Evolutionary conservation across 768 basidiomycete species (phyloP).

Genomic region (Mycena latifolia): DNA sequence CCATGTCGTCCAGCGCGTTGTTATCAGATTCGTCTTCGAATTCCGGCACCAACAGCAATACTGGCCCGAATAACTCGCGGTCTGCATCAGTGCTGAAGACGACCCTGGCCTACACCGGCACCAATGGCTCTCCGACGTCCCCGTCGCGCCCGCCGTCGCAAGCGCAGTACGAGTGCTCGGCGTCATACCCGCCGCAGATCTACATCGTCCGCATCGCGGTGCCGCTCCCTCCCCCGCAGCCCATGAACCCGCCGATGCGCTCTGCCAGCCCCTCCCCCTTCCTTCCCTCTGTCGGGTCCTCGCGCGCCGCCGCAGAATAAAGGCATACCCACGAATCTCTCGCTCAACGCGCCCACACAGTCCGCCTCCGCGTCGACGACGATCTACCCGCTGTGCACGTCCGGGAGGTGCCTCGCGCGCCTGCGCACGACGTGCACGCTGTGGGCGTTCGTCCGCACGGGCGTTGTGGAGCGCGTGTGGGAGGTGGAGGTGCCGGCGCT

Average conservation of each 20-base stretch:
- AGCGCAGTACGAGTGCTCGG: constrained; percentile 13
- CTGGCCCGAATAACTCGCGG: too few relatives aligned
- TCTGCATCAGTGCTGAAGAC: constrained; percentile 74
- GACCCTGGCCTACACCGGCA: constrained; percentile 44
- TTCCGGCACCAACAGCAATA: constrained; percentile 50
- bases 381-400: constrained; percentile 84
- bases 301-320: constrained; percentile 37
- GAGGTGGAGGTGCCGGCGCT: constrained; percentile 75
- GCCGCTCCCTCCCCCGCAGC: constrained; percentile 46
- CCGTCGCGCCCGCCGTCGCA: constrained; percentile 40
- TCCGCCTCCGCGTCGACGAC: constrained; percentile 48
- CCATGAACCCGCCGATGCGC: constrained; percentile 34
- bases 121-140: constrained; percentile 46
- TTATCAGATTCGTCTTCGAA: constrained; percentile 64
- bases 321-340: constrained; percentile 48
- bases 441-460: constrained; percentile 89
- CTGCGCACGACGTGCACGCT: constrained; percentile 56
- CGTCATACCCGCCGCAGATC: constrained; percentile 58
- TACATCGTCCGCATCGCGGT: constrained; percentile 77
- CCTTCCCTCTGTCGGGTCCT: constrained; percentile 39
- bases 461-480: constrained; percentile 90
- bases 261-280: constrained; percentile 45
- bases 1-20: constrained; percentile 73
- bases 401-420: constrained; percentile 75
- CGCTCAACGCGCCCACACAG: constrained; percentile 46